Evolutionary conservation across 73 alveolate genomes (phyloP), one percentile per base, ranked within the genome.

Genomic region (Diophrys sp.): DNA sequence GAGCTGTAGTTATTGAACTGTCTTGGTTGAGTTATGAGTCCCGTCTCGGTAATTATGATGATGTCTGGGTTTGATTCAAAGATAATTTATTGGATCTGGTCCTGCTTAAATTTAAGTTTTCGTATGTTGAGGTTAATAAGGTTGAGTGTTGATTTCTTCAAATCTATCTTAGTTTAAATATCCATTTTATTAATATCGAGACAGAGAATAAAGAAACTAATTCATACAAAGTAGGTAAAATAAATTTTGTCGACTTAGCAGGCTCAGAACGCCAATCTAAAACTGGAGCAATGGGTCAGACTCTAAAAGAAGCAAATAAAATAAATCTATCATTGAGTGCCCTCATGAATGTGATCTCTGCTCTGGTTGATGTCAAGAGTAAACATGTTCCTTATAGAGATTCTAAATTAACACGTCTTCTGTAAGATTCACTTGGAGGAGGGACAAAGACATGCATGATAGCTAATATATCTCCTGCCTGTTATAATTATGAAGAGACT

Each of bases 331-430:
- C 98, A 18, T 77, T 94, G 73, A 91, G 96, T 0, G 90, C 98
- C 14, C 84, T 94, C 71, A 97, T 97, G 70, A 94, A 94, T 88
- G 98, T 96, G 29, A 97, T 97, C 23, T 90, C 95, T 73, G 96
- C 97, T 31, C 87, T 97, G 69, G 98, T 96, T 14, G 98, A 93
- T 83, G n/a, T n/a, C n/a, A n/a, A n/a, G n/a, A n/a, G n/a, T n/a
- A n/a, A n/a, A n/a, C n/a, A n/a, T n/a, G n/a, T n/a, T n/a, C n/a
- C n/a, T n/a, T n/a, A n/a, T n/a, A n/a, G n/a, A n/a, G n/a, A n/a
- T n/a, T n/a, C n/a, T 23, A 97, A 96, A 83, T 87, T 97, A 54
- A 97, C 99, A 1, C 75, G 99, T 73, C 83, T 97, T 27, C 88
- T 97, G 56, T 90, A 97, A 33, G 96, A 93, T 81, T 90, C 96